Base-by-base conservation (phyloP, 768 basidiomycete genomes). In the Russula abietina region DNA sequence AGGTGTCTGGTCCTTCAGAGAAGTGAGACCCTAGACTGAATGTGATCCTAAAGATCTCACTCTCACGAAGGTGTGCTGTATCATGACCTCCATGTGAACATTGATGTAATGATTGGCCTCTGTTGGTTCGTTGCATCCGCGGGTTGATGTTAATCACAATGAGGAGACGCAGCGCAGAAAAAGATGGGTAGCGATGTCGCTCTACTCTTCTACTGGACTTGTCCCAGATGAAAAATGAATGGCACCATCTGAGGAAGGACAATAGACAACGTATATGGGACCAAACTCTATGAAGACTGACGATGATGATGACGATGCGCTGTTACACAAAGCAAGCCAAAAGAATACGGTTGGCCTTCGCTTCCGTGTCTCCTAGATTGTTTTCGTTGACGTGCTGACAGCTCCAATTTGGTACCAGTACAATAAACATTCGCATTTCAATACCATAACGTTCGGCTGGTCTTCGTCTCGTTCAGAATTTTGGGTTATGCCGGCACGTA, bases 231-330 rank as follows among this genome's bases (percentile, higher is more conserved):
- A n/a, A 24, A 81, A 81, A 71, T 83, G 80, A 82, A 72, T 76
- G 76, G 69, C 68, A 69, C 36, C 75, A 75, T 61, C 76, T 88
- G 73, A 76, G 89, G 70, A 76, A 75, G 69, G 80, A 80, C 62
- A 89, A 87, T 58, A 79, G 84, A 59, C 81, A 85, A 71, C 79
- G 77, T 52, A 89, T 95, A 72, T 88, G 87, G 71, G 91, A 91
- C 54, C 79, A 80, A 57, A 97, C 70, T 86, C 94, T 73, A 87
- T 95, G 86, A 87, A 85, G 72, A 86, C 86, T 92, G 30, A 50
- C 36, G 14, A 3, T 24, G 46, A 12, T 3, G 8, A 16, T 12
- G 28, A 16, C 10, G 33, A 12, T 36, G 33, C 33, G 6, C 33
- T 28, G 26, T 43, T 5, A 24, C 33, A 33, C 33, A 33, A 33